Evolutionary conservation across 2,329 filamentous ascomycete species (phyloP).

Genomic region (Claviceps capensis): DNA sequence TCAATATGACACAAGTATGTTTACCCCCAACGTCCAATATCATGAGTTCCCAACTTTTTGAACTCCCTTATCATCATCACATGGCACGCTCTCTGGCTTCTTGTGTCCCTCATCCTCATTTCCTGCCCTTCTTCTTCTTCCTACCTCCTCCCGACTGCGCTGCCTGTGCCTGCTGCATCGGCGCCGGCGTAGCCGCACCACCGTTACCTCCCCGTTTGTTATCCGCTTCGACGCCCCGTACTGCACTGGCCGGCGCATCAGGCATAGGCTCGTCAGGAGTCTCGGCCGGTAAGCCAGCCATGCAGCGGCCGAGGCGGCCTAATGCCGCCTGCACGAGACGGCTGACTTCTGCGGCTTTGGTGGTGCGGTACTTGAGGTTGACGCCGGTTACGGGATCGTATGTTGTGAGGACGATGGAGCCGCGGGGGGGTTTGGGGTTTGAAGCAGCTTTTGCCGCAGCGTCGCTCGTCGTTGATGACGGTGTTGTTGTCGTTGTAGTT

Average conservation of each 20-base stretch:
- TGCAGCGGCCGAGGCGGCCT: slow-evolving; percentile 58
- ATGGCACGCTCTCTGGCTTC: background rate
- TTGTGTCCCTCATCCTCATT: slow-evolving; percentile 22
- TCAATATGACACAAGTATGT: background rate
- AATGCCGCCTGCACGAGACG: slow-evolving; percentile 60
- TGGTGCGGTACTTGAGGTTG: slow-evolving; percentile 80
- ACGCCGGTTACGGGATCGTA: slow-evolving; percentile 73
- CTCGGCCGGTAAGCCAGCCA: slow-evolving; percentile 39
- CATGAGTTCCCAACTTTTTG: background rate
- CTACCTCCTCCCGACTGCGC: slow-evolving; percentile 29
- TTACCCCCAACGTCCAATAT: background rate
- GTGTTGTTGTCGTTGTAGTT: background rate
- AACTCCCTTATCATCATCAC: no score
- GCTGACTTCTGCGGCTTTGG: slow-evolving; percentile 80
- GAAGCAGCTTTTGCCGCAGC: slow-evolving; percentile 12
- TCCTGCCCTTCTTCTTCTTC: slow-evolving; percentile 62
- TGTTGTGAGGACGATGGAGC: slow-evolving; percentile 72
- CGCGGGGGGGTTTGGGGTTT: slow-evolving; percentile 38
- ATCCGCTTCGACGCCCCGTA: slow-evolving; percentile 8
- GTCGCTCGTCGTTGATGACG: slow-evolving; percentile 10
- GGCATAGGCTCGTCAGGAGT: slow-evolving; percentile 28
- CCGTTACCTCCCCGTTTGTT: slow-evolving; percentile 18
- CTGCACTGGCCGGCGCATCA: slow-evolving; percentile 19
- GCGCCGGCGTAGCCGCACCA: slow-evolving; percentile 12
- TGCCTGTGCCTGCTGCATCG: slow-evolving; percentile 13